phyloP scores from a whole-genome alignment of 768 basidiomycete genomes.

The Amanita jacksonii region DNA sequence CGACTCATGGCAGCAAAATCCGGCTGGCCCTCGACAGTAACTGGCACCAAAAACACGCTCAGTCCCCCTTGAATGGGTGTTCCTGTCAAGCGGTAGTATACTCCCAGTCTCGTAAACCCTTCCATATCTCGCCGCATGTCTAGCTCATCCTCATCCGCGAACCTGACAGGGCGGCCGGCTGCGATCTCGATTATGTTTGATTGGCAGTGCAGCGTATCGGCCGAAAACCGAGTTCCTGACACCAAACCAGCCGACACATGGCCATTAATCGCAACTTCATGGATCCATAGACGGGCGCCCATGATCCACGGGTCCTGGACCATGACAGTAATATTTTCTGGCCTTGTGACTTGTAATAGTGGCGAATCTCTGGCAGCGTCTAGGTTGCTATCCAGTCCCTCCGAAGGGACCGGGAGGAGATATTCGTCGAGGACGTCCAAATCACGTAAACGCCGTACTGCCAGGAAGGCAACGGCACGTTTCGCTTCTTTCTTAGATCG shows the following conservation, averaged over 20 bases:
- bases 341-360: slow-evolving; percentile 33
- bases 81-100: slow-evolving; percentile 55
- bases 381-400: slow-evolving; percentile 35
- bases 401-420: slow-evolving; percentile 51
- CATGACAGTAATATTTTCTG: slow-evolving; percentile 45
- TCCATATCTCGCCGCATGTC: slow-evolving; percentile 44
- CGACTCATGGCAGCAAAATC: slow-evolving; percentile 50
- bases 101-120: slow-evolving; percentile 52
- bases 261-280: slow-evolving; percentile 46
- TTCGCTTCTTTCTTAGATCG: slow-evolving; percentile 74
- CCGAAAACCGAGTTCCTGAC: slow-evolving; percentile 49
- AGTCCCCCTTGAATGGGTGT: slow-evolving; percentile 42
- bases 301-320: slow-evolving; percentile 64
- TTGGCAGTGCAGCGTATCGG: slow-evolving; percentile 32
- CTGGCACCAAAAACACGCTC: slow-evolving; percentile 58
- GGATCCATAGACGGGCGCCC: slow-evolving; percentile 50
- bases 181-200: slow-evolving; percentile 24
- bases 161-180: slow-evolving; percentile 24
- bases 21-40: slow-evolving; percentile 37
- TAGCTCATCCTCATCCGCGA: slow-evolving; percentile 36
- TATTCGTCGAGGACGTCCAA: slow-evolving; percentile 79
- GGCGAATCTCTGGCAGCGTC: slow-evolving; percentile 43
- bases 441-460: slow-evolving; percentile 56
- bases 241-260: slow-evolving; percentile 49
- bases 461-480: slow-evolving; percentile 73